Base-by-base conservation (phyloP, 2,329 filamentous ascomycete species). In the Kalmusia sp. region DNA sequence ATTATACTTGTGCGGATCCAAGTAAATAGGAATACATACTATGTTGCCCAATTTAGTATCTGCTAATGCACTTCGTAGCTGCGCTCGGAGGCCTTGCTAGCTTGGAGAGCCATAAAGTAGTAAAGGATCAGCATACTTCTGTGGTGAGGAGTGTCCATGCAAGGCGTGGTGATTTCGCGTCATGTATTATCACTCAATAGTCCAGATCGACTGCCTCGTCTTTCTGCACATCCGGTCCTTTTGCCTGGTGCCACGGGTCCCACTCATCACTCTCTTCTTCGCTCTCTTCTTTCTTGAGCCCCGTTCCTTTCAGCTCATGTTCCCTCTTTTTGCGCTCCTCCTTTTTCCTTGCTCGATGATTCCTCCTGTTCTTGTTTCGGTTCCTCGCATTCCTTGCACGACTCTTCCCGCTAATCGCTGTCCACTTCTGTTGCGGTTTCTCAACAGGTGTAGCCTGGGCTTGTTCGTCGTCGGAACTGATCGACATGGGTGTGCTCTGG, bases 221-320 rank as follows among this genome's bases (percentile, higher is more conserved):
- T 28, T 75, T 71, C 51, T 73, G 70, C 22, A 72, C 72, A 54
- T 81, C 79, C 33, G 77, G 68, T 28, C 79, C 77, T 22, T 74
- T 75, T 4, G 76, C 77, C 39, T 79, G 63, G 28, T 78, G 73
- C 59, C 77, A 74, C 24, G 78, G 74, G 41, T 79, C 79, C 67
- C 77, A 70, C 33, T 78, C 65, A 33, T 75, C 71, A 40, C 68
- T 73, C 41, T 69, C 63, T 4, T 76, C 68, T n/a, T 56, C 59
- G 49, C 15, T 55, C 51, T 19, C 27, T 14, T 51, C 50, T 28
- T 58, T 46, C 30, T 63, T 53, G 8, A 59, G 62, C 34, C 60
- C 58, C 31, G 53, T 65, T 33, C 59, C 51, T 28, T 58, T 21
- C 37, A 56, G 43, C 28, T 65, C 54, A 12, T 62, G 59, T 31